phyloP scores from a whole-genome alignment of 1,139 yeast species.

The Pichia sp. region DNA sequence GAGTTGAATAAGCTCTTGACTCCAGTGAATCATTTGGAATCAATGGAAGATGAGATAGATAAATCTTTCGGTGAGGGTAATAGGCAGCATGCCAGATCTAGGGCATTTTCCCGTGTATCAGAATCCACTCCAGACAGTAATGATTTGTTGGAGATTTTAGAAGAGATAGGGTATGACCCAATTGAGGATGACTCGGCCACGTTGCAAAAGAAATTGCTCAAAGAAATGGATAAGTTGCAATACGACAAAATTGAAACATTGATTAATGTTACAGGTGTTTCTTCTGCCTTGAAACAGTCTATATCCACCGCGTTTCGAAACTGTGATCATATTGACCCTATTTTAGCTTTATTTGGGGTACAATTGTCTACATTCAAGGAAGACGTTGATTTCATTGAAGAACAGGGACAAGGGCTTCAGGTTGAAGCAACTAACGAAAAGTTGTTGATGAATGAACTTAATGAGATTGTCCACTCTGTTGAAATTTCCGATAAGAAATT shows the following conservation, averaged over 20 bases:
- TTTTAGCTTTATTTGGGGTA: slow-evolving; percentile 52
- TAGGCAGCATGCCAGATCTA: slow-evolving; percentile 27
- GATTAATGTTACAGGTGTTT: slow-evolving; percentile 38
- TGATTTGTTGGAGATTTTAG: slow-evolving; percentile 59
- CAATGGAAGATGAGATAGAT: slow-evolving; percentile 5
- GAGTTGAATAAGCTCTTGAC: slow-evolving; percentile 10
- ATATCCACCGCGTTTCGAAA: slow-evolving; percentile 51
- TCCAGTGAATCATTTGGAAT: slow-evolving; percentile 6
- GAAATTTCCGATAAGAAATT: slow-evolving; percentile 58
- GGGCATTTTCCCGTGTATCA: slow-evolving; percentile 29
- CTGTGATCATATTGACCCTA: slow-evolving; percentile 59
- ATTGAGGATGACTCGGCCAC: slow-evolving; percentile 53
- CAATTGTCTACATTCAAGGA: slow-evolving; percentile 58
- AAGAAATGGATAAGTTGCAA: slow-evolving; percentile 48
- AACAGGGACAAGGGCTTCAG: slow-evolving; percentile 77
- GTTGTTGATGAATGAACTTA: slow-evolving; percentile 62
- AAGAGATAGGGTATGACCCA: slow-evolving; percentile 70
- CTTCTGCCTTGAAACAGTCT: slow-evolving; percentile 42
- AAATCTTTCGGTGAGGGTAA: not conserved
- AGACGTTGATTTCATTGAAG: slow-evolving; percentile 68
- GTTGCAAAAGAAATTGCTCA: slow-evolving; percentile 52
- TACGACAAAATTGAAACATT: slow-evolving; percentile 47
- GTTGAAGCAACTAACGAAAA: slow-evolving; percentile 81
- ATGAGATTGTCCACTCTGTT: slow-evolving; percentile 63
- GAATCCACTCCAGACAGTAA: slow-evolving; percentile 22